Percentiles rank a stretch among this genome's conserved stretches.
These are phyloP conservation scores for Glycine soja DNA, from an alignment of 306 rosid genomes.

Conservation along the genomic window DNA sequence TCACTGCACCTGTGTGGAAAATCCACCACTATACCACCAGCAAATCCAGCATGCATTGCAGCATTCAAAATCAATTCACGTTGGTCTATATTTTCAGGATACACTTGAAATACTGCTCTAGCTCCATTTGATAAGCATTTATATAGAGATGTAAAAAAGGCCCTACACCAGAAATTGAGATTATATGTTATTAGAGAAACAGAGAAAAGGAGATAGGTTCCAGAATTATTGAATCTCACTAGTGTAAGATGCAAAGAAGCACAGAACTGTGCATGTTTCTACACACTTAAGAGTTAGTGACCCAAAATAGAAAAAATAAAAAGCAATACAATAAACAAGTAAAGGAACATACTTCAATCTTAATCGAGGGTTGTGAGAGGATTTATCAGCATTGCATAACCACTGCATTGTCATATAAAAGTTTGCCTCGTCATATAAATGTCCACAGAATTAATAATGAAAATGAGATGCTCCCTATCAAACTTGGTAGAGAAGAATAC, in stretches of 20 bases:
- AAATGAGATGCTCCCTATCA: too few relatives aligned
- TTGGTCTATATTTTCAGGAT: constrained; percentile 76
- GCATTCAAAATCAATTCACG: constrained; percentile 80
- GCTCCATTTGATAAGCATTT: constrained; percentile 84
- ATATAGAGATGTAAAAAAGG: constrained; percentile 89
- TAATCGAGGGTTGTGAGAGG: constrained; percentile 80
- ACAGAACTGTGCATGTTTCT: neutral
- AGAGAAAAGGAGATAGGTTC: constrained; percentile 19
- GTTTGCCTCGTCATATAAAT: constrained; percentile 16
- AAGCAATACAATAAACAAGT: constrained; percentile 6
- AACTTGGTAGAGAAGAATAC: too few relatives aligned
- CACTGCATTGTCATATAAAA: constrained; percentile 66
- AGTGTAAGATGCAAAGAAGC: neutral
- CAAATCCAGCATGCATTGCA: constrained; percentile 94
- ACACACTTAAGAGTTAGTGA: constrained; percentile 15
- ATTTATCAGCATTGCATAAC: constrained; percentile 96
- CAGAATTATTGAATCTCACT: neutral
- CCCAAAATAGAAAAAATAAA: neutral
- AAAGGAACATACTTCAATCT: constrained; percentile 80
- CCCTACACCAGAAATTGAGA: constrained; percentile 56
- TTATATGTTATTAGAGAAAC: constrained; percentile 4
- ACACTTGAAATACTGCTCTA: constrained; percentile 87
- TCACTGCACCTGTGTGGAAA: constrained; percentile 80
- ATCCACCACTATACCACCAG: constrained; percentile 92
- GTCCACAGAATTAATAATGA: constrained; percentile 29